Evolutionary conservation across 1,139 yeast species (phyloP), one percentile per base, ranked within the genome.

Genomic region (Insectozyma bohioensis): DNA sequence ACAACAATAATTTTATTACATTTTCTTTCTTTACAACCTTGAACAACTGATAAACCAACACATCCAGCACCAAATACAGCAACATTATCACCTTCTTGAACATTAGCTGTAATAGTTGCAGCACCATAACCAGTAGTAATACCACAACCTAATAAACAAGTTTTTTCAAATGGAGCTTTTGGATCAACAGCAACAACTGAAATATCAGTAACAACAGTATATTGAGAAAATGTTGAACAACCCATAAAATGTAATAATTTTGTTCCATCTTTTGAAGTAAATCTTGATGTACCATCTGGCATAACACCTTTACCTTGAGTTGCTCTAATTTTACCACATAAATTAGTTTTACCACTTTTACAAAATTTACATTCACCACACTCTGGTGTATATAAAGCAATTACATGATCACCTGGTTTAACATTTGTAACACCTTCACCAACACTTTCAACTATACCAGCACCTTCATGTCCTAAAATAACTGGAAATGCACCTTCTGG

Each of bases 51-150:
- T 49, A 94, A 75, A 41, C 98, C 98, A 40, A 92, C 96, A 56
- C 95, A 85, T 40, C 98, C 98, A 42, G 95, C 95, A 59, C 98
- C 98, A 54, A 94, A 92, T 30, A 92, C 86, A 29, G 97, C 98
- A 40, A 92, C 88, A 42, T 85, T 87, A 58, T 92, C 97, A 49
- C 97, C 97, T 58, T 79, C 74, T 60, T 85, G 83, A 39, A 92
- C 94, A 51, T 90, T 75, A 44, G 97, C 98, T 35, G 96, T 86
- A 66, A 86, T 85, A 48, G 86, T 77, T 35, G 97, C 98, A 34
- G 98, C 96, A 61, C 98, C 98, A 59, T 85, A 87, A 45, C 98
- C 98, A 34, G 98, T 92, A 42, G 98, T 92, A 55, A 92, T 87
- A 69, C 98, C 98, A 62, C 98, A 92, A 29, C 98, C 98, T 50